Percentiles rank a stretch among this genome's conserved stretches.
These are phyloP conservation scores for Candida gigantensis DNA, from an alignment of 1,139 yeast genomes.

Conservation along the genomic window DNA sequence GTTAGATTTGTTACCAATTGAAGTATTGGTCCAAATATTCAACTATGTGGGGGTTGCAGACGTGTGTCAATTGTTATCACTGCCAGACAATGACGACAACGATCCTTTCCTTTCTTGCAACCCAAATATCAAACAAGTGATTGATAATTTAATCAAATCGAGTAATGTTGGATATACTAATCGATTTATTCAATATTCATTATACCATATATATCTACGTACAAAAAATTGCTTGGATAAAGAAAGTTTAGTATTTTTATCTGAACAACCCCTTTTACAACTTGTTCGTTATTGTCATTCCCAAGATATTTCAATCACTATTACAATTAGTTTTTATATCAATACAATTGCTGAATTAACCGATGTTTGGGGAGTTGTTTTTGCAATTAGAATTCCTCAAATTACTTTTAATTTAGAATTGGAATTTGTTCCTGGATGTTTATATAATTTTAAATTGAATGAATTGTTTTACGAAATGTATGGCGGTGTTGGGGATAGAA, in stretches of 20 bases:
- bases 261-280: constrained; percentile 3
- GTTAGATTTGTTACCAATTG: constrained; percentile 11
- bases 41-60: constrained; percentile 10
- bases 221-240: constrained; percentile 16
- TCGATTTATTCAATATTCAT: constrained; percentile 15
- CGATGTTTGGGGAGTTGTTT: constrained; percentile 17
- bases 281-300: constrained; percentile 10
- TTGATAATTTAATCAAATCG: constrained; percentile 10
- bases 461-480: constrained; percentile 11
- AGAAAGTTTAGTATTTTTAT: constrained; percentile 9
- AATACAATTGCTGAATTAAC: constrained; percentile 22
- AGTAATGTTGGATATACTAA: constrained; percentile 16
- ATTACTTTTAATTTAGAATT: constrained; percentile 21
- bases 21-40: constrained; percentile 12
- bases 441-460: constrained; percentile 17
- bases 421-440: constrained; percentile 23
- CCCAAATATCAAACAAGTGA: constrained; percentile 7
- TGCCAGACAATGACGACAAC: background rate
- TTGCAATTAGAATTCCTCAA: constrained; percentile 2
- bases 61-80: constrained; percentile 9
- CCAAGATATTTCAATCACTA: constrained; percentile 4
- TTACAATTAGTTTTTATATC: constrained; percentile 24
- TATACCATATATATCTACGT: constrained; percentile 18
- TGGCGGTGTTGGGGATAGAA: constrained; percentile 4
- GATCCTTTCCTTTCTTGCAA: constrained; percentile 12